Conservation (phyloP, 768 basidiomycete genomes). For the Pleurotus sapidus region DNA sequence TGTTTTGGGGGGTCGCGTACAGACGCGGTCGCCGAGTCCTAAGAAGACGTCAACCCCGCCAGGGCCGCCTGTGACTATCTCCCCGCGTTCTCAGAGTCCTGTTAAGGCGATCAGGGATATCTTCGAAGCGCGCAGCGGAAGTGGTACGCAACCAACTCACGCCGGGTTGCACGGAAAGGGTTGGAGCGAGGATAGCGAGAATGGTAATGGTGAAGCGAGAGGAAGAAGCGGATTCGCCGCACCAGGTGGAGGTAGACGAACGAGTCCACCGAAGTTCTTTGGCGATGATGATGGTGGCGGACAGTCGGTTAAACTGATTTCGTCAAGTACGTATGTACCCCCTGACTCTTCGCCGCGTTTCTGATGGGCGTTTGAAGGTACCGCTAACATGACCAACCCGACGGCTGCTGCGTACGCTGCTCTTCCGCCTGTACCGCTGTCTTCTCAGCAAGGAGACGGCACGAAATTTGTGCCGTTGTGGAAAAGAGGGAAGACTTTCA, state of each 20-base stretch:
- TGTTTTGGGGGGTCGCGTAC: neutral
- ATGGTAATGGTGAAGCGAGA: constrained; percentile 5
- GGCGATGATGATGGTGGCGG: constrained; percentile 3
- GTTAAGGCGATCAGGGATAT: constrained; percentile 6
- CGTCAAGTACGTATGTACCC: neutral
- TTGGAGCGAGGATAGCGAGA: constrained; percentile 5
- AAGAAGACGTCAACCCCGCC: neutral
- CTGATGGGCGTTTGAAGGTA: neutral
- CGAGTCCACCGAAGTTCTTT: constrained; percentile 20
- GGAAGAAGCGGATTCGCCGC: constrained; percentile 2
- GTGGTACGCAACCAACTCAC: neutral
- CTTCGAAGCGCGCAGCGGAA: neutral
- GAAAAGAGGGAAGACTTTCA: constrained; percentile 29
- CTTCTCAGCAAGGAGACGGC: neutral
- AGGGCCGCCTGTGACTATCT: neutral
- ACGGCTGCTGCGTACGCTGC: neutral
- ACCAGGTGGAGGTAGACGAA: constrained; percentile 14
- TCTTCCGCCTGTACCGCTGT: neutral
- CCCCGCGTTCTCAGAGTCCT: constrained; percentile 2
- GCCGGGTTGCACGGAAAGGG: neutral
- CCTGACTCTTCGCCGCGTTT: neutral
- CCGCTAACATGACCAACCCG: neutral
- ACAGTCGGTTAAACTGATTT: neutral
- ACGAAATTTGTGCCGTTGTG: constrained; percentile 39
- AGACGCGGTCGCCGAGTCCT: constrained; percentile 1